These are phyloP conservation scores for Didymella keratinophila DNA, from an alignment of 2,329 filamentous ascomycete genomes.

Conservation along the genomic window DNA sequence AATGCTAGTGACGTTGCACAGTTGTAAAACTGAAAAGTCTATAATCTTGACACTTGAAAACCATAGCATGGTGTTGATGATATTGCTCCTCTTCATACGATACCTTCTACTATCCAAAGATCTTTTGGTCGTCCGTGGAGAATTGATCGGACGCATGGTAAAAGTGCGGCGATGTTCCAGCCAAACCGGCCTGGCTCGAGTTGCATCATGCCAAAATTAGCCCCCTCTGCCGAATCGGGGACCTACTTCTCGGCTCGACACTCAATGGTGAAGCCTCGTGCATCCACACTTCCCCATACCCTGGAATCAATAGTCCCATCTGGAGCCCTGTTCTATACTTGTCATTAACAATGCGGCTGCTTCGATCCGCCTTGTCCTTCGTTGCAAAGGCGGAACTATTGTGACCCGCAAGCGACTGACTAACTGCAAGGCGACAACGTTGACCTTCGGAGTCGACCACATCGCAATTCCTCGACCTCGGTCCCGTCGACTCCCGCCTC, in stretches of 20 bases:
- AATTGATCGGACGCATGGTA: background rate
- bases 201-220: slow-evolving; percentile 18
- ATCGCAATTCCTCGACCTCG: background rate
- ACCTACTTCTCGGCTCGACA: slow-evolving; percentile 9
- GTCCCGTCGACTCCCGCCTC: background rate
- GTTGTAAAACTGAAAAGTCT: too few relatives aligned
- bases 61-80: background rate
- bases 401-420: background rate
- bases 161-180: background rate
- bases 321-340: slow-evolving; percentile 18
- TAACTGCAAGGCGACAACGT: background rate
- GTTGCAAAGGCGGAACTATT: background rate
- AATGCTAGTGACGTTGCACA: slow-evolving; percentile 10
- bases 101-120: background rate
- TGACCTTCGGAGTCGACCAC: slow-evolving; percentile 14
- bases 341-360: slow-evolving; percentile 4
- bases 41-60: too few relatives aligned
- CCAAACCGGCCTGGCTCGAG: background rate
- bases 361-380: background rate
- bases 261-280: slow-evolving; percentile 10
- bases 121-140: background rate
- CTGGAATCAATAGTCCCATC: slow-evolving; percentile 16
- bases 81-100: background rate
- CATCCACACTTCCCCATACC: slow-evolving; percentile 13
- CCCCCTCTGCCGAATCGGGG: slow-evolving; percentile 13